Base-by-base conservation (phyloP, 2,329 filamentous ascomycete genomes). In the Zymoseptoria passerinii region DNA sequence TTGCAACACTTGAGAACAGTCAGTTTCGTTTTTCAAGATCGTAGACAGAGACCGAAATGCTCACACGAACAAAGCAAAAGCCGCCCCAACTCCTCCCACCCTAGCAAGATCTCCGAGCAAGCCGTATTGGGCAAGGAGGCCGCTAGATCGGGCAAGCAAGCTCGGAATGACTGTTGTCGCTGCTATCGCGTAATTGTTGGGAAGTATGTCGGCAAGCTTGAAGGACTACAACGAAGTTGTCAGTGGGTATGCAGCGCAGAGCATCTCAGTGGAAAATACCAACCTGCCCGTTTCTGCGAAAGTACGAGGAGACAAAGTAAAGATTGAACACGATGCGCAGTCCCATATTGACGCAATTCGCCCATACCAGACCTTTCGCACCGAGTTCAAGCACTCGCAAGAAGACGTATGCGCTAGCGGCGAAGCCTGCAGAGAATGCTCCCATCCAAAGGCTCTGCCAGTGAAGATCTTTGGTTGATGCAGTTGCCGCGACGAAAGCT, bases 401-500 rank as follows among this genome's bases (percentile, higher is more conserved):
- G 63, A 90, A 88, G 5, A 91, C 62, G 67, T 85, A 95, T 1
- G 91, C 90, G 0, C 88, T 84, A 0, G 77, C 75, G 0, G 84
- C 89, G 72, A 96, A 97, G 1, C 83, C 82, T 7, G 81, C 76
- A 2, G 90, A 95, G 71, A 95, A 96, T 1, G 76, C 80, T 3
- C 83, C 81, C 92, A 99, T 97, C 85, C 86, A 94, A 4, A 84
- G 71, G 0, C 88, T 90, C 72, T 99, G 94, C 3, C 71, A 74
- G 62, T 90, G 84, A 2, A 99, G 82, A 65, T 97, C 82, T 3
- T 80, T 74, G 62, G 90, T 82, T 0, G 83, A 86, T 0, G 92
- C 92, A 0, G 95, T 89, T 1, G 90, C 90, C 0, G 92, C 87
- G 16, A 97, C 92, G 67, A 99, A 97, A 0, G 91, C 90, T 75